Evolutionary conservation across 2,329 filamentous ascomycete species (phyloP).

Genomic region (Venturia oleaginea): DNA sequence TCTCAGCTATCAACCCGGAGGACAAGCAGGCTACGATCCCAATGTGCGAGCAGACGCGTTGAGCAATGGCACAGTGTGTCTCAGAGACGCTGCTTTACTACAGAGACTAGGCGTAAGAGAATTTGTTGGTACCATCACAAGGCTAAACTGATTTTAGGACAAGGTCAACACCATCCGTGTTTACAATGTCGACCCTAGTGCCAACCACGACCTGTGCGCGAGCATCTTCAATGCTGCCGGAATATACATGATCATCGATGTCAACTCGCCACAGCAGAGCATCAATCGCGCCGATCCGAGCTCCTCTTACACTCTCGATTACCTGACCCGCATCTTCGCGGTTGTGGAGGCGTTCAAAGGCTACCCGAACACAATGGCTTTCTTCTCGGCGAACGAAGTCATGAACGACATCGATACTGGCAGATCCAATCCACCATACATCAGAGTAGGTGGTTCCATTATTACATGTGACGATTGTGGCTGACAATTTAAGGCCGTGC

Average conservation of each 20-base stretch:
- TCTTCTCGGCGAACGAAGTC: constrained; percentile 61
- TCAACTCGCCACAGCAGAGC: constrained; percentile 53
- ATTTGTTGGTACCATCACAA: neutral
- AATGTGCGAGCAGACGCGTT: constrained; percentile 44
- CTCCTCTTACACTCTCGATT: constrained; percentile 43
- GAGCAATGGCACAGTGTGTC: constrained; percentile 47
- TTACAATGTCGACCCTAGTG: constrained; percentile 52
- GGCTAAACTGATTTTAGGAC: constrained; percentile 5
- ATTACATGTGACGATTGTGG: constrained; percentile 3
- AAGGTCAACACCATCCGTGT: constrained; percentile 54
- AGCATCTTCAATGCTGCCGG: constrained; percentile 57
- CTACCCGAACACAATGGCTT: constrained; percentile 56
- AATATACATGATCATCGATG: constrained; percentile 58
- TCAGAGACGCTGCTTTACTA: constrained; percentile 55
- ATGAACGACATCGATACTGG: constrained; percentile 49
- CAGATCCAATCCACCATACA: constrained; percentile 47
- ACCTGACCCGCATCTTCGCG: constrained; percentile 50
- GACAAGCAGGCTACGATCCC: constrained; percentile 47
- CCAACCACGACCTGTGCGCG: constrained; percentile 53
- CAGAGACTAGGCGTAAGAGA: constrained; percentile 47
- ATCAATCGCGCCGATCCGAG: constrained; percentile 39
- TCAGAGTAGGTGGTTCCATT: constrained; percentile 35
- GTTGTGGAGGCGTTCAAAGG: constrained; percentile 58
- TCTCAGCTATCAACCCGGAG: constrained; percentile 51
- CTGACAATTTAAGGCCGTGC: constrained; percentile 40